phyloP scores from a whole-genome alignment of 805 yeast species.

The Metschnikowia reukaufii region DNA sequence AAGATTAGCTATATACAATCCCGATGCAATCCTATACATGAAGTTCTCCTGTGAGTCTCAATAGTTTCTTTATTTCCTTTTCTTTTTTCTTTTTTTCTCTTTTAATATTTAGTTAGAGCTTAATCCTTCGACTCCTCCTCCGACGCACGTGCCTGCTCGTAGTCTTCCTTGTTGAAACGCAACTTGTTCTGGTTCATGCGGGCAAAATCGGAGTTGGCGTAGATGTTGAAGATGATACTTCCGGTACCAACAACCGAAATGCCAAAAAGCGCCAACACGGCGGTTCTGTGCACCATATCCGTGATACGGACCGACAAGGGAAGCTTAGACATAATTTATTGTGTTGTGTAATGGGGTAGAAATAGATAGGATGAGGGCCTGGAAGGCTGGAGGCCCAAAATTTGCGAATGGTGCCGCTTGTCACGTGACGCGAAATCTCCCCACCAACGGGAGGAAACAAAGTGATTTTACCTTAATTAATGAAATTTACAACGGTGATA shows the following conservation, averaged over 20 bases:
- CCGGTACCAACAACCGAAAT: conserved; percentile 43
- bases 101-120: neutral
- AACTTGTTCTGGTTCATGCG: conserved; percentile 41
- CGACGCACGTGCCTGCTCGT: conserved; percentile 29
- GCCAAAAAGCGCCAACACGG: conserved; percentile 39
- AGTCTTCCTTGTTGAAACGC: conserved; percentile 34
- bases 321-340: conserved; percentile 28
- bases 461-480: too few species aligned
- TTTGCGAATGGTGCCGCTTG: neutral
- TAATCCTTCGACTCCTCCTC: conserved; percentile 11
- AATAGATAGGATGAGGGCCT: neutral
- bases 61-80: neutral
- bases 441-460: too few species aligned
- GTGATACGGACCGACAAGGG: conserved; percentile 46
- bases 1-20: conserved; percentile 1
- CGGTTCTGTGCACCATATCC: conserved; percentile 42
- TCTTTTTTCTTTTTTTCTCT: neutral
- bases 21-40: neutral
- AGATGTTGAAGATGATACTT: conserved; percentile 39
- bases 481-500: too few species aligned
- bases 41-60: too few species aligned
- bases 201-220: conserved; percentile 45
- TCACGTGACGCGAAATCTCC: too few species aligned
- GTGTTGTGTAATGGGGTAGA: neutral
- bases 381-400: neutral